Percentiles rank a stretch among this genome's conserved stretches.
Conservation (phyloP, 331 rosid species). For the Dryas integrifolia region DNA sequence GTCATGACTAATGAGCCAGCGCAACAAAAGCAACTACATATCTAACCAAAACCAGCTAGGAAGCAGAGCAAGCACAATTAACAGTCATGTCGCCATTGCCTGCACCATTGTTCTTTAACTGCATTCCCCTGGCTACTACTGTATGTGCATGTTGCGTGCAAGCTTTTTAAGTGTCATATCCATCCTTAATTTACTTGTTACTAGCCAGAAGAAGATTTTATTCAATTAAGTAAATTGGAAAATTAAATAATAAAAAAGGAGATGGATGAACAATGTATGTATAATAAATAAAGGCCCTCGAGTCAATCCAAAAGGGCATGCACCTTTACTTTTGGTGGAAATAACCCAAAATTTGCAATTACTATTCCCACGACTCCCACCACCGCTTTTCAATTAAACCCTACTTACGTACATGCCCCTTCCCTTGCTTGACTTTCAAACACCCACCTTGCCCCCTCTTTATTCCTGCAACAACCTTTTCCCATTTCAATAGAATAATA, state of each 20-base stretch:
- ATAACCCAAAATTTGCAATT: constrained; percentile 33
- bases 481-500: constrained; percentile 77
- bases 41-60: not conserved
- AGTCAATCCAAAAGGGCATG: constrained; percentile 73
- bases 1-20: not conserved
- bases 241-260: too few species aligned
- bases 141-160: constrained; percentile 25
- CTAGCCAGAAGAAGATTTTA: too few species aligned
- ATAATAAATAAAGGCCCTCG: constrained; percentile 72
- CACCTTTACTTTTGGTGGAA: constrained; percentile 38
- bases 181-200: too few species aligned
- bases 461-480: constrained; percentile 81
- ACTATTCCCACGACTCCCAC: constrained; percentile 37
- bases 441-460: constrained; percentile 42
- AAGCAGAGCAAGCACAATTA: not conserved
- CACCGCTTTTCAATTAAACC: constrained; percentile 72
- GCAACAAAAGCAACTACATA: too few species aligned
- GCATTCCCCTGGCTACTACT: not conserved
- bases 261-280: too few species aligned
- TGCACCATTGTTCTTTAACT: not conserved
- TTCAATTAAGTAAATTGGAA: too few species aligned
- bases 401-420: constrained; percentile 18
- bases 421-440: constrained; percentile 60
- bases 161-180: constrained; percentile 24
- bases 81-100: constrained; percentile 4